Percentiles rank a stretch among this genome's conserved stretches.
Conservation (phyloP, 495 filamentous ascomycete species). For the Penicillium goetzii region DNA sequence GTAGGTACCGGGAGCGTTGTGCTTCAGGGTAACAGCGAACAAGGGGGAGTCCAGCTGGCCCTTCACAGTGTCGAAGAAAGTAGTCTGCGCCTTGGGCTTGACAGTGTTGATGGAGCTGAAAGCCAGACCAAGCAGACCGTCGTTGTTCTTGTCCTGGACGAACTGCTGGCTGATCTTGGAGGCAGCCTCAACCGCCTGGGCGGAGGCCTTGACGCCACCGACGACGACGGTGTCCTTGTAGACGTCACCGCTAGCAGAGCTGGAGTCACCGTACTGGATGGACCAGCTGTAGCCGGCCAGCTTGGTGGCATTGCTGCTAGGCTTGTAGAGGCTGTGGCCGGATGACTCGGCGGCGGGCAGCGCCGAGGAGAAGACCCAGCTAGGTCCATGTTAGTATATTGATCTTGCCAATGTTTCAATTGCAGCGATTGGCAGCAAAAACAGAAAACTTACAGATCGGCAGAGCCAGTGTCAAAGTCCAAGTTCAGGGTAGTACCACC, state of each 20-base stretch:
- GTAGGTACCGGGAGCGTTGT: constrained; percentile 65
- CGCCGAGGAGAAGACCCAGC: constrained; percentile 59
- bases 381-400: constrained; percentile 22
- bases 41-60: constrained; percentile 58
- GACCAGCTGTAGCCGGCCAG: constrained; percentile 62
- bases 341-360: constrained; percentile 48
- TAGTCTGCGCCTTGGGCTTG: constrained; percentile 60
- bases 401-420: not conserved
- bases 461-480: constrained; percentile 76
- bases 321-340: constrained; percentile 67
- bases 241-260: constrained; percentile 65
- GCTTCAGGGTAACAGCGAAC: constrained; percentile 71
- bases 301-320: constrained; percentile 52
- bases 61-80: constrained; percentile 76
- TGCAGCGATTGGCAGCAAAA: not conserved
- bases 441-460: constrained; percentile 64
- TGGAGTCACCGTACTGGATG: constrained; percentile 75
- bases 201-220: constrained; percentile 62
- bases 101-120: constrained; percentile 75
- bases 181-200: constrained; percentile 74
- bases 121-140: constrained; percentile 73
- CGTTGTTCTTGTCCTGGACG: constrained; percentile 58
- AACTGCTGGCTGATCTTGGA: constrained; percentile 63
- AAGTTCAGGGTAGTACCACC: constrained; percentile 66
- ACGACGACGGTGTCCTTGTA: constrained; percentile 71